Percentiles rank a stretch among this genome's conserved stretches.
phyloP scores from a whole-genome alignment of 192 early-diverging fungal genomes.

The Entophlyctis luteolus region DNA sequence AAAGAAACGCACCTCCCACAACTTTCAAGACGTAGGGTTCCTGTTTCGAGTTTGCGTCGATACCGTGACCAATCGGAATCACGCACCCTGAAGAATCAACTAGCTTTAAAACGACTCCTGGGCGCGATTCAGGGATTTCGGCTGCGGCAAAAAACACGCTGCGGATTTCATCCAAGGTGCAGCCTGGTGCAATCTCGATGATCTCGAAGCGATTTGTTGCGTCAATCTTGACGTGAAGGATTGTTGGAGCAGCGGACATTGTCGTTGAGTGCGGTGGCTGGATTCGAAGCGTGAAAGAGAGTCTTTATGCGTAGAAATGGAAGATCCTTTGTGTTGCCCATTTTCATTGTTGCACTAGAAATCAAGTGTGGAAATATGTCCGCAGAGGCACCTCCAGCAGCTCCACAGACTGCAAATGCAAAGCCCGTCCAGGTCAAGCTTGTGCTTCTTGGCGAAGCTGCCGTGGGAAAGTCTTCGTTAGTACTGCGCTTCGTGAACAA shows the following conservation, averaged over 20 bases:
- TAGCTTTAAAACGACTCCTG: conserved; percentile 7
- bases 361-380: background rate
- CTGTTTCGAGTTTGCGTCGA: conserved; percentile 17
- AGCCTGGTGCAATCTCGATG: conserved; percentile 22
- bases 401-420: conserved; percentile 6
- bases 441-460: conserved; percentile 92
- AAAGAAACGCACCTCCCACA: conserved; percentile 13
- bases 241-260: background rate
- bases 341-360: background rate
- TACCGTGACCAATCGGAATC: conserved; percentile 22
- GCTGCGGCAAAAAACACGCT: conserved; percentile 25
- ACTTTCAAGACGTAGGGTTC: conserved; percentile 13
- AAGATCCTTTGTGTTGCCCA: background rate
- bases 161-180: conserved; percentile 17
- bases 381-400: conserved; percentile 1
- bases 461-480: conserved; percentile 96
- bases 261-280: background rate
- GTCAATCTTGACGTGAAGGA: conserved; percentile 2
- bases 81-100: background rate
- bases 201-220: background rate
- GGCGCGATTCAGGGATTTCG: background rate
- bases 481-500: conserved; percentile 92
- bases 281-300: background rate
- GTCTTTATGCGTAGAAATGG: background rate
- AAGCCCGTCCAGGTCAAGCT: conserved; percentile 96